Evolutionary conservation across 2,329 filamentous ascomycete species (phyloP).

Genomic region (Scleromitrula shiraiana): DNA sequence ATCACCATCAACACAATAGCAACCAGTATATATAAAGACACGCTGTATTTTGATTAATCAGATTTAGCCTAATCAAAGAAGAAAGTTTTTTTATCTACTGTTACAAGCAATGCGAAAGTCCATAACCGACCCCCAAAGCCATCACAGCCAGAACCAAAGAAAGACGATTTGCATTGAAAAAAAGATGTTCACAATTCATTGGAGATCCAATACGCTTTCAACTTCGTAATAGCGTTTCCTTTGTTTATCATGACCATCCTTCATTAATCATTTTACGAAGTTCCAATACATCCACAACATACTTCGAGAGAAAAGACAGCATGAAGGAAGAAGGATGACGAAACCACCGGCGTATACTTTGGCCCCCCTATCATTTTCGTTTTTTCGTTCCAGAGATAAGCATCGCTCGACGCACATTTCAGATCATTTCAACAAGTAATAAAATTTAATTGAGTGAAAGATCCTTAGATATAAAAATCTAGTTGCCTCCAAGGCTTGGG

Average conservation of each 20-base stretch:
- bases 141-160: background rate
- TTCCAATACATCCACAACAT: background rate
- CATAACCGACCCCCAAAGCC: conserved; percentile 1
- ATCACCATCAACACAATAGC: background rate
- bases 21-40: too few species aligned
- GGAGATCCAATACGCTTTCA: background rate
- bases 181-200: background rate
- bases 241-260: background rate
- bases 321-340: background rate
- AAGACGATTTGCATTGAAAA: background rate
- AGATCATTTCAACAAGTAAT: conserved; percentile 11
- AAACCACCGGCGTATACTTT: background rate
- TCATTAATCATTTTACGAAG: background rate
- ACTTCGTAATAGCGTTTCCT: background rate
- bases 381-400: conserved; percentile 8
- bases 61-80: background rate
- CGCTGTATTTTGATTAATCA: too few species aligned
- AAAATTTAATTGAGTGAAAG: conserved; percentile 8
- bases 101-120: conserved; percentile 16
- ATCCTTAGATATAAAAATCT: conserved; percentile 18
- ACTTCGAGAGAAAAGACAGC: background rate
- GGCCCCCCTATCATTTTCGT: background rate
- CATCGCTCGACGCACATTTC: conserved; percentile 9
- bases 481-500: conserved; percentile 42
- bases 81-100: conserved; percentile 16